Percentiles rank a stretch among this genome's conserved stretches.
Evolutionary conservation across 176 grass and related monocot genomes (phyloP).

Genomic region (Cenchrus fungigraminus): DNA sequence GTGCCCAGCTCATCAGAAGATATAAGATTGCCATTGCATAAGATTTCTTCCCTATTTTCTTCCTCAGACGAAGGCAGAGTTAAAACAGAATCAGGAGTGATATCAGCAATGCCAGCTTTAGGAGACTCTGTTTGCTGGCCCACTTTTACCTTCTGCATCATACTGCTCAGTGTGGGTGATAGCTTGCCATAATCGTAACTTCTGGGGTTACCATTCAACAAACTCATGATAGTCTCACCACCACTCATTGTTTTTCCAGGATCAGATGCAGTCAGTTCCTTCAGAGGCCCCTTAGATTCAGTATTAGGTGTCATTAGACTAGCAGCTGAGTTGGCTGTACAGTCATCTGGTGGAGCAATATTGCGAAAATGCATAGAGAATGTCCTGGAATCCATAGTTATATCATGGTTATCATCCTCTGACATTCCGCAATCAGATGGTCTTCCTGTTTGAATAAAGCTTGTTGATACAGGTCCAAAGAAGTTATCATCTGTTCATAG

Average conservation of each 20-base stretch:
- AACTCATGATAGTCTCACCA: conserved; percentile 62
- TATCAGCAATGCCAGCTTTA: conserved; percentile 22
- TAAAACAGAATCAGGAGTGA: conserved; percentile 31
- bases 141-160: conserved; percentile 57
- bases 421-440: conserved; percentile 82
- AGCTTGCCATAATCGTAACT: conserved; percentile 56
- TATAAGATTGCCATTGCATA: conserved; percentile 25
- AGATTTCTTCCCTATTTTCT: conserved; percentile 31
- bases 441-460: conserved; percentile 75
- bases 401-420: conserved; percentile 72
- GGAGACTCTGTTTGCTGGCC: conserved; percentile 38
- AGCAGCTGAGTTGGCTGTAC: conserved; percentile 59
- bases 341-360: conserved; percentile 62
- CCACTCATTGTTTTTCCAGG: conserved; percentile 39
- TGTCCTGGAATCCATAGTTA: conserved; percentile 86
- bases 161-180: conserved; percentile 56
- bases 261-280: conserved; percentile 48
- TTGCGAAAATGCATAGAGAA: conserved; percentile 83
- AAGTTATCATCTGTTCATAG: conserved; percentile 81
- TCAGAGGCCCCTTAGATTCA: conserved; percentile 21
- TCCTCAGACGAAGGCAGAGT: conserved; percentile 17
- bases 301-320: conserved; percentile 58
- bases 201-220: conserved; percentile 42
- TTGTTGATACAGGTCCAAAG: conserved; percentile 85
- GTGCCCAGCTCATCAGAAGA: conserved; percentile 22